Evolutionary conservation across 805 yeast species (phyloP).

Genomic region (Kregervanrija fluxuum): DNA sequence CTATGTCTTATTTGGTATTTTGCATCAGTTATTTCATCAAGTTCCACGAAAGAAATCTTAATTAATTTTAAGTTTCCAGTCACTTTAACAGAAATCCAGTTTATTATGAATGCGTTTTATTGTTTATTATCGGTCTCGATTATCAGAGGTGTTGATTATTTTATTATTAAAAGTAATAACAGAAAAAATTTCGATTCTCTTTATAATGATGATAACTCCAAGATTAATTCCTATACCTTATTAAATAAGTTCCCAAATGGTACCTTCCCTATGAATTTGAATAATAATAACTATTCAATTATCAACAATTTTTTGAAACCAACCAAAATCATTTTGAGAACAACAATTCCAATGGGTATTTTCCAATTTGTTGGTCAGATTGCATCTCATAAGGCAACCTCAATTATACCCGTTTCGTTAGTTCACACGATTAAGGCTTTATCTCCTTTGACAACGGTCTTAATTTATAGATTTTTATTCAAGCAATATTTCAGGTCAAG

Average conservation of each 20-base stretch:
- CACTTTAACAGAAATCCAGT: constrained; percentile 86
- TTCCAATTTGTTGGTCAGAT: constrained; percentile 92
- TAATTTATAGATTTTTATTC: constrained; percentile 62
- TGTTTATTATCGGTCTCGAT: constrained; percentile 35
- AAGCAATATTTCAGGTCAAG: constrained; percentile 46
- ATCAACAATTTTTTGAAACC: constrained; percentile 44
- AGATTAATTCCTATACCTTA: constrained; percentile 10
- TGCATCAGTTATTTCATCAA: constrained; percentile 72
- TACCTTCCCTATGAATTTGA: constrained; percentile 37
- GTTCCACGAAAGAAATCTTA: constrained; percentile 72
- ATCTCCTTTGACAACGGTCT: constrained; percentile 83
- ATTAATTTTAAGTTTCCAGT: constrained; percentile 69
- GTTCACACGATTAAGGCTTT: constrained; percentile 93
- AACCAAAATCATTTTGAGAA: constrained; percentile 40
- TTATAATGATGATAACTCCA: constrained; percentile 12
- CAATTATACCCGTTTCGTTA: constrained; percentile 85
- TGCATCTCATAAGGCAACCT: constrained; percentile 86
- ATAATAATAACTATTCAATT: constrained; percentile 23
- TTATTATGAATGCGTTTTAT: constrained; percentile 58
- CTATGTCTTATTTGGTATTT: constrained; percentile 77
- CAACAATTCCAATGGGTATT: constrained; percentile 89
- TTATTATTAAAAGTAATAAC: constrained; percentile 21
- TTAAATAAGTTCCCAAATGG: constrained; percentile 38
- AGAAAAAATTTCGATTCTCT: constrained; percentile 27
- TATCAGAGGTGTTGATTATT: constrained; percentile 26